A percentile compares a stretch with the other conserved stretches of the same genome.
Conservation (phyloP, 2,329 filamentous ascomycete genomes). For the Cladosporium austrohemisphaericum region DNA sequence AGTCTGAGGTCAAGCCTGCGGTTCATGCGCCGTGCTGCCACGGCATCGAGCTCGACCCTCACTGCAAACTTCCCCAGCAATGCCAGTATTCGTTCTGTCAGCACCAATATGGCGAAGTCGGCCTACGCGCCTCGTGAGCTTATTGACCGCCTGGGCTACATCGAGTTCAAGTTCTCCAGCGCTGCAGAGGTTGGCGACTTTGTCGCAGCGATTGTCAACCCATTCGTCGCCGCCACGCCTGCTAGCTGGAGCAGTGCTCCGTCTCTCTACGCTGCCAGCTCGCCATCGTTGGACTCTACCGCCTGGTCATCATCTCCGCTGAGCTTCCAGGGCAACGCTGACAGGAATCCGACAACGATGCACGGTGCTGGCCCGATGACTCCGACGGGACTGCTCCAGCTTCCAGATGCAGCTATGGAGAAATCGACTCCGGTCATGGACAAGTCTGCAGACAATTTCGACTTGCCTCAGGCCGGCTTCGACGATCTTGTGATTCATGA, state of each 20-base stretch:
- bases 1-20: conserved; percentile 6
- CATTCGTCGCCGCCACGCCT: conserved; percentile 11
- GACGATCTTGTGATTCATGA: not conserved
- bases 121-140: conserved; percentile 9
- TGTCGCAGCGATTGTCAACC: conserved; percentile 2
- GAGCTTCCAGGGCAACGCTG: conserved; percentile 3
- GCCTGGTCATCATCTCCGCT: conserved; percentile 5
- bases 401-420: conserved; percentile 12
- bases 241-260: conserved; percentile 11
- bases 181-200: conserved; percentile 3
- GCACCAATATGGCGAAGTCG: conserved; percentile 6
- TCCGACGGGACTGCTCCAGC: conserved; percentile 7
- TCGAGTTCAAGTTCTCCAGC: conserved; percentile 13
- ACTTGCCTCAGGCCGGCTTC: conserved; percentile 2
- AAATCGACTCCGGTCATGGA: conserved; percentile 3
- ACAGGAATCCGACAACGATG: not conserved
- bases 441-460: conserved; percentile 1
- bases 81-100: conserved; percentile 11
- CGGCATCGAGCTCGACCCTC: not conserved
- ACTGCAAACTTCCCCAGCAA: conserved; percentile 7
- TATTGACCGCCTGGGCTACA: conserved; percentile 10
- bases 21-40: conserved; percentile 11
- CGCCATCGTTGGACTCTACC: conserved; percentile 5
- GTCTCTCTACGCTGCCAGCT: conserved; percentile 9
- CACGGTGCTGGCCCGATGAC: conserved; percentile 7